Percentiles rank a stretch among this genome's conserved stretches.
Conservation (phyloP, 78 protist genomes). For the Diacronema lutheri region DNA sequence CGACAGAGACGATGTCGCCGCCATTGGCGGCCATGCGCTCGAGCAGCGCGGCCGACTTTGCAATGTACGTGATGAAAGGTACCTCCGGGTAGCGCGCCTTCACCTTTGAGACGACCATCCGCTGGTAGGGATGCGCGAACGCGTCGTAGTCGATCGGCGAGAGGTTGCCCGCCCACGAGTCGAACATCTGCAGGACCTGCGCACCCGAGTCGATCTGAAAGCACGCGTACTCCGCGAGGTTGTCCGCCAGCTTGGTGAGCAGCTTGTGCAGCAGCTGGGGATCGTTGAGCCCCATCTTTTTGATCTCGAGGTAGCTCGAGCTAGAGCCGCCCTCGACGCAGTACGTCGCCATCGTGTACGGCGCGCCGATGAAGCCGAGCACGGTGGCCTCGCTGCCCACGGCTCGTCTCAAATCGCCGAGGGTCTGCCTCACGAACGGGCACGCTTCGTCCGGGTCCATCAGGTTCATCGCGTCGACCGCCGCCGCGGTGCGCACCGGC, state of each 20-base stretch:
- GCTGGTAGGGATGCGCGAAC: background rate
- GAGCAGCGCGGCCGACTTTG: background rate
- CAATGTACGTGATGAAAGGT: constrained; percentile 3
- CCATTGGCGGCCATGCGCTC: background rate
- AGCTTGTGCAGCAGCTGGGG: too few relatives aligned
- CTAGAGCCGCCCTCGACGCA: constrained; percentile 53
- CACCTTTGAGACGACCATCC: background rate
- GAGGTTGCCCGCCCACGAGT: constrained; percentile 82
- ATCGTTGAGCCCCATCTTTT: too few relatives aligned
- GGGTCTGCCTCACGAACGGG: constrained; percentile 25
- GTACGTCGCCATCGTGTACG: constrained; percentile 88
- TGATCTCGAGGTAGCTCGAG: too few relatives aligned
- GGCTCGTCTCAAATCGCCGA: background rate
- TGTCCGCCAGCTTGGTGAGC: constrained; percentile 14
- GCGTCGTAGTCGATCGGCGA: background rate
- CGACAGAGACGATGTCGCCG: background rate
- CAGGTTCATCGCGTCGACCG: background rate
- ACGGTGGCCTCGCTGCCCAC: constrained; percentile 28
- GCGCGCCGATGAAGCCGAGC: constrained; percentile 62
- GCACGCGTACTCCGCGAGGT: constrained; percentile 25
- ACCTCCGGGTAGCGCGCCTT: background rate
- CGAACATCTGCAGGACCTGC: constrained; percentile 76
- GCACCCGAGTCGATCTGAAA: constrained; percentile 45
- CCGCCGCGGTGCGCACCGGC: constrained; percentile 10
- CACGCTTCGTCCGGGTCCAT: background rate